Base-by-base conservation (phyloP, 2,329 filamentous ascomycete genomes). In the Drechslera avenae region DNA sequence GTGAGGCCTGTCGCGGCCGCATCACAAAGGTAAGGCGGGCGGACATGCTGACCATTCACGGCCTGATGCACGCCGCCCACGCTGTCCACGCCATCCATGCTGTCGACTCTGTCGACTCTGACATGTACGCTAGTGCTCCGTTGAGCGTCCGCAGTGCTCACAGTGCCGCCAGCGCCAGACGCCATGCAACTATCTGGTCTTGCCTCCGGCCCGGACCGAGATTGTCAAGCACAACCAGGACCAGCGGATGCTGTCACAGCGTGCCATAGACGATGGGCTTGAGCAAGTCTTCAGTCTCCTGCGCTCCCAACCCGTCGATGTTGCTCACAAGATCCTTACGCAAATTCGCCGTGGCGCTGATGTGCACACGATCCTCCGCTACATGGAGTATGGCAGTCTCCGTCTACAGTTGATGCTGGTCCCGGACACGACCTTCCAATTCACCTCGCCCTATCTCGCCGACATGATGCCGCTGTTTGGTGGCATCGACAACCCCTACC, bases 241-340 rank as follows among this genome's bases (percentile, higher is more conserved):
- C 8, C 32, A 39, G 23, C 17, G 23, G 18, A 30, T 3, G 8
- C 28, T 18, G 14, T 18, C 9, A 2, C 37, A 32, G 14, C n/a
- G 3, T 18, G 5, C 8, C 5, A 10, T 10, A 8, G 23, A 28
- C 23, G 5, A n/a, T 19, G 39, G 23, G 26, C 21, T 43, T 23
- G 14, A 23, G 12, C 23, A 50, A 19, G 14, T 53, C 49, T 40
- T 53, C 42, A 21, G 36, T 39, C 32, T 54, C 32, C 19, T 50
- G 41, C 40, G 37, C 34, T 35, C 34, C 14, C 47, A 35, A 21
- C 41, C 40, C 28, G 12, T 3, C 5, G 18, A 30, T 14, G 34
- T 50, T 12, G 34, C 40, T 18, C 19, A 33, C 8, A 4, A 50
- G 12, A 12, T 33, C 28, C 32, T 44, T 8, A 2, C 9, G 16